Percentiles rank a stretch among this genome's conserved stretches.
Evolutionary conservation across 176 grass and related monocot genomes (phyloP).

Genomic region (Triticum monococcum): DNA sequence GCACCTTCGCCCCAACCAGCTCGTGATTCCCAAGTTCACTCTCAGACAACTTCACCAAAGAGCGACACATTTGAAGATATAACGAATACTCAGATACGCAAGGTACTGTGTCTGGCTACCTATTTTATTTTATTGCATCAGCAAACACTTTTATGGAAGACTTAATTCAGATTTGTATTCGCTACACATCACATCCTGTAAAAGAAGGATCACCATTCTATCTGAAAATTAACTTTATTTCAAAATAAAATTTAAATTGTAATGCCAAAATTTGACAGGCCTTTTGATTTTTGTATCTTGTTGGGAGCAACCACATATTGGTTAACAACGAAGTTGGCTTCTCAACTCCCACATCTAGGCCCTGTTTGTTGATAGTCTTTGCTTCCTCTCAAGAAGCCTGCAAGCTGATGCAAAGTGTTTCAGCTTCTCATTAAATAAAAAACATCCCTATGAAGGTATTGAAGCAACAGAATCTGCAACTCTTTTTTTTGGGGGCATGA

Average conservation of each 20-base stretch:
- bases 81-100: constrained; percentile 86
- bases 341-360: neutral
- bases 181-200: neutral
- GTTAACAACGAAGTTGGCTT: constrained; percentile 4
- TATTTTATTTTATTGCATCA: constrained; percentile 21
- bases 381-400: neutral
- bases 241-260: neutral
- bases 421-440: neutral
- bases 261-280: neutral
- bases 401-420: neutral
- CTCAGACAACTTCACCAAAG: constrained; percentile 37
- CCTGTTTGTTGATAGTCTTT: neutral
- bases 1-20: constrained; percentile 42
- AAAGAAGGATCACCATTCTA: neutral
- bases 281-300: neutral
- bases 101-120: constrained; percentile 53
- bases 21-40: constrained; percentile 35
- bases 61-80: constrained; percentile 69
- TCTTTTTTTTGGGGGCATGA: neutral
- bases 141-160: neutral
- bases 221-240: neutral
- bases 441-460: neutral
- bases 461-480: neutral
- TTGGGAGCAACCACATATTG: neutral
- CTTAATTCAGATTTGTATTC: neutral